A percentile compares a stretch with the other conserved stretches of the same genome.
These are phyloP conservation scores for Apiospora rasikravindrae DNA, from an alignment of 2,329 filamentous ascomycete genomes.

Conservation along the genomic window DNA sequence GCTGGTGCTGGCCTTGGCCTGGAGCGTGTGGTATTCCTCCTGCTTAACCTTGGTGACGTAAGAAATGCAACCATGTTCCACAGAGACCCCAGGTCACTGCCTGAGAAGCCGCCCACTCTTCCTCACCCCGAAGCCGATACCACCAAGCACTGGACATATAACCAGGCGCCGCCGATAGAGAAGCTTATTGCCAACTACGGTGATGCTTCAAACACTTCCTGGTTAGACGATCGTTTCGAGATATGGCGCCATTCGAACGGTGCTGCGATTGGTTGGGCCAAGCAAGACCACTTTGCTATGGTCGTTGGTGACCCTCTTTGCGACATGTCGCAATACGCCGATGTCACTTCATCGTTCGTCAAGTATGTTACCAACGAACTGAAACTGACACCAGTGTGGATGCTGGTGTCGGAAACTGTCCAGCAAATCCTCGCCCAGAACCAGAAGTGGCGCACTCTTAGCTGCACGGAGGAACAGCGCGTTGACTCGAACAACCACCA, in stretches of 20 bases:
- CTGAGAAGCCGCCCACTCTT: conserved; percentile 68
- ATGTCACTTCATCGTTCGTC: conserved; percentile 76
- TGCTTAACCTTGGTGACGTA: conserved; percentile 87
- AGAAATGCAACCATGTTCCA: conserved; percentile 86
- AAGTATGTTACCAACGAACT: conserved; percentile 74
- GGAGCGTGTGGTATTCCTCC: conserved; percentile 84
- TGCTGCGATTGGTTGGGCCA: conserved; percentile 83
- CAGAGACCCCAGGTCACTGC: conserved; percentile 86
- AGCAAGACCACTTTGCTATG: conserved; percentile 75
- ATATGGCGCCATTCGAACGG: conserved; percentile 83
- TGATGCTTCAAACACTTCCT: conserved; percentile 91
- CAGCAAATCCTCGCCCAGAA: conserved; percentile 81
- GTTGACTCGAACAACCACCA: conserved; percentile 75
- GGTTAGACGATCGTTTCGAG: conserved; percentile 87
- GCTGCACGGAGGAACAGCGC: conserved; percentile 87
- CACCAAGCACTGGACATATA: conserved; percentile 55
- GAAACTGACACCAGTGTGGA: conserved; percentile 81
- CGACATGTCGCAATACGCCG: conserved; percentile 75
- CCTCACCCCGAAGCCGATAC: conserved; percentile 89
- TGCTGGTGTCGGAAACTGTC: conserved; percentile 79
- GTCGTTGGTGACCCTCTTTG: conserved; percentile 88
- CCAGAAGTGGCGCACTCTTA: conserved; percentile 86
- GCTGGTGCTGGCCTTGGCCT: conserved; percentile 89
- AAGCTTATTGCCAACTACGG: conserved; percentile 95
- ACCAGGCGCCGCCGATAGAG: conserved; percentile 67